A percentile compares a stretch with the other conserved stretches of the same genome.
Conservation (phyloP, 2,329 filamentous ascomycete species). For the Arthrobotrys pseudoclavata region DNA sequence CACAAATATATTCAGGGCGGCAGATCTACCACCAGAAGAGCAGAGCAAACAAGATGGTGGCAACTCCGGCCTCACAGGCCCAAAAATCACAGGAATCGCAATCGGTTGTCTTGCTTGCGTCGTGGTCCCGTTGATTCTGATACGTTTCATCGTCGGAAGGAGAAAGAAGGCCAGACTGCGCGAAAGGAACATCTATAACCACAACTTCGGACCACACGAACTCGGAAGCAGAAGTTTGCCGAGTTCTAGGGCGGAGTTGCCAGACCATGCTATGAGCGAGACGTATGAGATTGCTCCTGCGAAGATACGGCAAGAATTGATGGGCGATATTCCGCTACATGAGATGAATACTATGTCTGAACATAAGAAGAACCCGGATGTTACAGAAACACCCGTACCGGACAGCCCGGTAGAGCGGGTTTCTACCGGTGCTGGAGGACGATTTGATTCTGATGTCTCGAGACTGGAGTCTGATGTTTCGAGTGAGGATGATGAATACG, state of each 20-base stretch:
- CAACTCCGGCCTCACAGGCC: conserved; percentile 28
- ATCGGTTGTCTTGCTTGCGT: conserved; percentile 56
- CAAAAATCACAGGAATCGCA: conserved; percentile 57
- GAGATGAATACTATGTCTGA: conserved; percentile 35
- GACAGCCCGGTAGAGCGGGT: conserved; percentile 58
- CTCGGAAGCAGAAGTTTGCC: conserved; percentile 54
- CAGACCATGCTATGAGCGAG: conserved; percentile 36
- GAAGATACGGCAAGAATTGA: conserved; percentile 49
- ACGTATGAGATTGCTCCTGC: conserved; percentile 47
- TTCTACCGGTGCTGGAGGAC: conserved; percentile 34
- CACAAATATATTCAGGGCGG: conserved; percentile 42
- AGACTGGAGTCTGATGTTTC: conserved; percentile 52
- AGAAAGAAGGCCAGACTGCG: conserved; percentile 46
- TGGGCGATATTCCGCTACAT: conserved; percentile 45
- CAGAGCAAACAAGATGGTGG: conserved; percentile 5
- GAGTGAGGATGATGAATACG: conserved; percentile 50
- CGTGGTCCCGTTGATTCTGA: conserved; percentile 44
- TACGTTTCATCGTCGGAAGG: conserved; percentile 49
- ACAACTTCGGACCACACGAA: conserved; percentile 39
- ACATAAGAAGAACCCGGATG: conserved; percentile 26
- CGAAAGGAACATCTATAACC: conserved; percentile 51
- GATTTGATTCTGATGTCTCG: conserved; percentile 56
- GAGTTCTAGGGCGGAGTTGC: conserved; percentile 52
- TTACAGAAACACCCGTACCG: conserved; percentile 35
- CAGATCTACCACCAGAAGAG: conserved; percentile 29